Conservation (phyloP, 2,329 filamentous ascomycete species). For the Fusarium heterosporum region DNA sequence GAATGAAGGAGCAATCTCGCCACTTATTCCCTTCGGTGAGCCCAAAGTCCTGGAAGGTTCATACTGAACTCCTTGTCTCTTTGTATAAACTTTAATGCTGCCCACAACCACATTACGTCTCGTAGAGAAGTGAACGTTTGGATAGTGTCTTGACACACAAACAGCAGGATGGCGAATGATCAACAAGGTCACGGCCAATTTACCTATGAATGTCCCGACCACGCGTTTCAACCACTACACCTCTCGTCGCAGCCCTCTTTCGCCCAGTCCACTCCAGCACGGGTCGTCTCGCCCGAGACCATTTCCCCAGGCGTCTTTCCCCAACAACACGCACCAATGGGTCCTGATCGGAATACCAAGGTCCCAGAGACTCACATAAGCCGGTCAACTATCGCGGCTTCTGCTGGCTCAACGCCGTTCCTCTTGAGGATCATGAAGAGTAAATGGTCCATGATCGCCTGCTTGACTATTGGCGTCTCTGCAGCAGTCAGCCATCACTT, state of each 20-base stretch:
- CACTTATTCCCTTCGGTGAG: not conserved
- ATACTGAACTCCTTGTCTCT: not conserved
- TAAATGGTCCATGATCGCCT: slow-evolving; percentile 31
- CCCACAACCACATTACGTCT: not conserved
- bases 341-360: not conserved
- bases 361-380: not conserved
- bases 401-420: not conserved
- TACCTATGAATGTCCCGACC: not conserved
- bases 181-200: not conserved
- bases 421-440: slow-evolving; percentile 20
- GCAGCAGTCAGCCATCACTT: slow-evolving; percentile 19
- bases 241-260: slow-evolving; percentile 13
- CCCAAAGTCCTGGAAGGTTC: not conserved
- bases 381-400: not conserved
- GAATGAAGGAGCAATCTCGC: not conserved
- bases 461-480: slow-evolving; percentile 11
- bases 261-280: not conserved
- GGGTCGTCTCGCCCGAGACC: slow-evolving; percentile 9
- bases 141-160: slow-evolving; percentile 9
- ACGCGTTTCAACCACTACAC: slow-evolving; percentile 5
- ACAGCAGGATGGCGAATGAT: not conserved
- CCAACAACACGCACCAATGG: slow-evolving; percentile 8
- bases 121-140: not conserved
- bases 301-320: not conserved
- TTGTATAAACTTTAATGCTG: not conserved